These are phyloP conservation scores for Populus davidiana DNA, from an alignment of 345 rosid species.

Conservation along the genomic window DNA sequence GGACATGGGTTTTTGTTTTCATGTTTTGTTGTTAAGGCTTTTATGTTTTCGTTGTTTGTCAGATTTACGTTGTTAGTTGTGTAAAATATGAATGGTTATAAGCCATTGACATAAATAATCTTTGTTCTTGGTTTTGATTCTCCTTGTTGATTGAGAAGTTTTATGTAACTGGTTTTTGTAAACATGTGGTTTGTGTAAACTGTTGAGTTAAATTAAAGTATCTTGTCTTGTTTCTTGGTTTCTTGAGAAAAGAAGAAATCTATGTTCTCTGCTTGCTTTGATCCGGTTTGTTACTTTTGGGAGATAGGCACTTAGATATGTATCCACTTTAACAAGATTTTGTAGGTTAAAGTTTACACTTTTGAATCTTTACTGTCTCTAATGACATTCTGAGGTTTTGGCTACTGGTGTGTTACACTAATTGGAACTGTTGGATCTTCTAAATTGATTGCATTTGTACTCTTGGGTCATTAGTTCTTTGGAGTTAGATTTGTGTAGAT, in stretches of 20 bases:
- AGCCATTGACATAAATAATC: not conserved
- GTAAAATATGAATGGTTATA: not conserved
- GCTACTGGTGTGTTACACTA: not conserved
- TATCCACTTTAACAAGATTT: conserved; percentile 15
- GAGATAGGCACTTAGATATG: conserved; percentile 15
- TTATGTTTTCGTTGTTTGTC: not conserved
- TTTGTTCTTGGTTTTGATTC: conserved; percentile 1
- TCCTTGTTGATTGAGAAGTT: not conserved
- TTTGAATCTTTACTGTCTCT: conserved; percentile 8
- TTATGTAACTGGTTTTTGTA: not conserved
- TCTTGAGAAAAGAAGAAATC: not conserved
- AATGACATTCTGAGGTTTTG: not conserved
- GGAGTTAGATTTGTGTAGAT: conserved; percentile 2
- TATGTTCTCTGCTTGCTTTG: not conserved
- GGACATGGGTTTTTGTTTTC: conserved; percentile 16
- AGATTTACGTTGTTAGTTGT: conserved; percentile 1
- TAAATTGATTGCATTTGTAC: conserved; percentile 2
- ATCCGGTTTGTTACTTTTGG: conserved; percentile 6
- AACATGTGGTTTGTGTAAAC: not conserved
- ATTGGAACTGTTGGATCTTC: conserved; percentile 10
- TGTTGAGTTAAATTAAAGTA: not conserved
- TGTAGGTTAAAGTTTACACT: not conserved
- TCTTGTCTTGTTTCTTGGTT: not conserved
- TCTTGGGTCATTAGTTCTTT: not conserved
- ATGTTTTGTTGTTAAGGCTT: not conserved